phyloP scores from a whole-genome alignment of 176 grass and related monocot species.

The Triticum dicoccoides region DNA sequence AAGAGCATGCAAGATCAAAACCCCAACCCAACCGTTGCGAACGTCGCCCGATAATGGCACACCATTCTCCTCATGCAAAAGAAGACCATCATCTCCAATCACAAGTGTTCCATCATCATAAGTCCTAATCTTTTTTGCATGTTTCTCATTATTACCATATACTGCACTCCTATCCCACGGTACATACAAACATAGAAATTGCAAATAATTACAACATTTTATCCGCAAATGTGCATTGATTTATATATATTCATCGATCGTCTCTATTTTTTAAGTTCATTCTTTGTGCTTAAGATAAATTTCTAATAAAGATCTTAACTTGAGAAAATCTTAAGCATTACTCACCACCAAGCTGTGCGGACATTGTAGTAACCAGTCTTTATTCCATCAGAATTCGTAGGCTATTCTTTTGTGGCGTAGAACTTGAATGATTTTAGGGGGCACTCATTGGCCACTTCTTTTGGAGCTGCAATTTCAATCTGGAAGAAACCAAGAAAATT shows the following conservation, averaged over 20 bases:
- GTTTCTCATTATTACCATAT: constrained; percentile 38
- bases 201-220: not conserved
- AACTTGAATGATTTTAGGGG: constrained; percentile 65
- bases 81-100: constrained; percentile 40
- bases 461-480: constrained; percentile 39
- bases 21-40: constrained; percentile 53
- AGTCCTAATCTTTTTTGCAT: constrained; percentile 27
- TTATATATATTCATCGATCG: not conserved
- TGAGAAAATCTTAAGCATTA: not conserved
- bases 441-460: constrained; percentile 41
- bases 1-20: constrained; percentile 64
- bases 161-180: constrained; percentile 56
- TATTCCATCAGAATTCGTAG: constrained; percentile 36
- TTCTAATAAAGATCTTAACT: not conserved
- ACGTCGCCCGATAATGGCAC: constrained; percentile 45
- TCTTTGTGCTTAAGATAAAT: constrained; percentile 12
- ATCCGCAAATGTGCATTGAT: not conserved
- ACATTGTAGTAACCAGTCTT: constrained; percentile 34
- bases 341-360: constrained; percentile 61
- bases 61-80: constrained; percentile 35
- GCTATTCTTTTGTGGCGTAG: constrained; percentile 39
- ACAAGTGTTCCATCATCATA: constrained; percentile 56
- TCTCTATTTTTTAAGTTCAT: constrained; percentile 3
- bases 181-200: constrained; percentile 20
- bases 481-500: constrained; percentile 25